Percentiles rank a stretch among this genome's conserved stretches.
phyloP scores from a whole-genome alignment of 352 stramenopile genomes.

The Phytophthora pluvialis region DNA sequence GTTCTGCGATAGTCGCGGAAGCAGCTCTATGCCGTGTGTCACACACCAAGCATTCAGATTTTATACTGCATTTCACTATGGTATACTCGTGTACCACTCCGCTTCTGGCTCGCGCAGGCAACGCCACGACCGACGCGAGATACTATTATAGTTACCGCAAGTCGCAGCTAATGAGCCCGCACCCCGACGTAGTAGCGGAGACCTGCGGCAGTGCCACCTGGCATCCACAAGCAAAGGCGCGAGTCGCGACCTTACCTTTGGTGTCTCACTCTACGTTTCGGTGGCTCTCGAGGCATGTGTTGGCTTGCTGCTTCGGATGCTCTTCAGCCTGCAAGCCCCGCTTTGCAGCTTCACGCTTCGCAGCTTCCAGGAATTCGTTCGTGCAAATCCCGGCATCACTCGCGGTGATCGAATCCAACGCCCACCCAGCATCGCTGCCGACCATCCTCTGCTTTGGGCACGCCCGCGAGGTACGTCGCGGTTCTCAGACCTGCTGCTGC shows the following conservation, averaged over 20 bases:
- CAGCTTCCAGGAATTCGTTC: constrained; percentile 13
- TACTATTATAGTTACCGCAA: not conserved
- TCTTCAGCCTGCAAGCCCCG: constrained; percentile 7
- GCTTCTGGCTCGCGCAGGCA: constrained; percentile 9
- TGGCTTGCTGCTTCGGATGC: constrained; percentile 20
- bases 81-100: not conserved
- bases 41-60: constrained; percentile 34
- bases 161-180: constrained; percentile 9
- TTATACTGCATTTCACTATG: constrained; percentile 6
- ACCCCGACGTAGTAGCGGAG: constrained; percentile 19
- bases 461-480: constrained; percentile 16
- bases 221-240: constrained; percentile 5
- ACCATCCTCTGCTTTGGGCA: not conserved
- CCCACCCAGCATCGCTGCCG: not conserved
- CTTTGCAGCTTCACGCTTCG: not conserved
- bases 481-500: constrained; percentile 7
- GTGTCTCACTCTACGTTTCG: constrained; percentile 11
- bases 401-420: not conserved
- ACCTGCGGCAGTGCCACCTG: constrained; percentile 12
- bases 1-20: constrained; percentile 17
- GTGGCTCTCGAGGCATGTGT: constrained; percentile 15
- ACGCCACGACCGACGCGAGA: constrained; percentile 19
- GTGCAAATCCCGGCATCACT: constrained; percentile 28
- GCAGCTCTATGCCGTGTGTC: constrained; percentile 27
- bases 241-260: constrained; percentile 7